Base-by-base conservation (phyloP, 1,284 basidiomycete species). In the Abortiporus biennis region DNA sequence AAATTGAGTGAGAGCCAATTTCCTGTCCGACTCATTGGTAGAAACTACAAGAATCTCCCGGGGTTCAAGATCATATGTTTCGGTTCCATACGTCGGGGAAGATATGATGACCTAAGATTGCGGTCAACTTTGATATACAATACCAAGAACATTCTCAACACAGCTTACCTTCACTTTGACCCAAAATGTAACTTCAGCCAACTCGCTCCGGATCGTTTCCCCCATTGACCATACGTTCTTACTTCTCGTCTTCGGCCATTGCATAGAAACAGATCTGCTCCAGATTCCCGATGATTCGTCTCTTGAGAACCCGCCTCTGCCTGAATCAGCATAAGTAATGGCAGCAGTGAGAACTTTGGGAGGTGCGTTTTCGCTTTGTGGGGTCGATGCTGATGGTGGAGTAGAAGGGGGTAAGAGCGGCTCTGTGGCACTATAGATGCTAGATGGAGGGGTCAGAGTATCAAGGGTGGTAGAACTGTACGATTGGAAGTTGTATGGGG, bases 181-280 rank as follows among this genome's bases (percentile, higher is more conserved):
- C 56, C 80, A 80, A 60, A 85, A 89, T 53, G 71, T 74, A 38
- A 89, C 72, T 33, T 75, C 72, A n/a, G 74, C 78, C 48, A 85
- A 58, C 36, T 76, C 70, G 32, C 80, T 81, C 49, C 74, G 68
- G 51, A 85, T 72, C 16, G 81, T 82, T 64, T 88, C 85, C 13
- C 85, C 85, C 45, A 85, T 71, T 6, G 83, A 74, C 85, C 85
- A 89, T 20, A 81, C 74, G 51, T 72, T 76, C 44, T 71, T 71
- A 6, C 81, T 77, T 54, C 80, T 84, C 39, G 71, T 61, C 32
- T 76, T 71, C 5, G 85, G 85, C 79, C 85, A 85, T 50, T 81
- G 80, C 29, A 86, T 60, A 6, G 79, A 77, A 33, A 87, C 59
- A 2, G 73, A 80, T 57, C 80, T 78, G 37, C 62, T 69, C 74